A percentile compares a stretch with the other conserved stretches of the same genome.
phyloP scores from a whole-genome alignment of 2,329 filamentous ascomycete genomes.

The Diplodia sapinea region DNA sequence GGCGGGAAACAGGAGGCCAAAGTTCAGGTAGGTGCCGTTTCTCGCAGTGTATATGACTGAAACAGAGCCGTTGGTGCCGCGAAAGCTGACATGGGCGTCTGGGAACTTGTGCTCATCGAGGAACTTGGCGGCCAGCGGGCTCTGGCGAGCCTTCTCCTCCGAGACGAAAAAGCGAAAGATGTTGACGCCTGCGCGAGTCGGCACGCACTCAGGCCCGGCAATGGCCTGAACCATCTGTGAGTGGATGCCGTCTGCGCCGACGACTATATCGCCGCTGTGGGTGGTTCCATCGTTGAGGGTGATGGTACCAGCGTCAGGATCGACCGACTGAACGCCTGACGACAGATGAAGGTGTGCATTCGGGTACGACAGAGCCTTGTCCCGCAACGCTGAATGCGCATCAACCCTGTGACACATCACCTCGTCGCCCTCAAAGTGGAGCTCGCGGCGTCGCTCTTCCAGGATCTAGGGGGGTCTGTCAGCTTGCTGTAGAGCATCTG shows the following conservation, averaged over 20 bases:
- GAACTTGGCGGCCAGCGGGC: conserved; percentile 11
- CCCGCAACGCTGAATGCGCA: conserved; percentile 10
- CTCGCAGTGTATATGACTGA: conserved; percentile 22
- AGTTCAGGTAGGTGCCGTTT: conserved; percentile 17
- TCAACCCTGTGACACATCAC: conserved; percentile 26
- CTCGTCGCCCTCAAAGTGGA: conserved; percentile 20
- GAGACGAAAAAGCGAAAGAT: conserved; percentile 25
- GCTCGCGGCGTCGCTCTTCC: conserved; percentile 17
- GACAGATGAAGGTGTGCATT: conserved; percentile 20
- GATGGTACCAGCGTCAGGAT: conserved; percentile 17
- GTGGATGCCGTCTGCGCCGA: conserved; percentile 26
- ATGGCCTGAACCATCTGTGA: conserved; percentile 25
- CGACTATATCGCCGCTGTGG: conserved; percentile 9
- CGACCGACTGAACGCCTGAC: conserved; percentile 7
- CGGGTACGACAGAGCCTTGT: conserved; percentile 19
- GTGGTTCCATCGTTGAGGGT: conserved; percentile 5
- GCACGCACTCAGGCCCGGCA: conserved; percentile 17
- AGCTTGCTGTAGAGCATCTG: not conserved
- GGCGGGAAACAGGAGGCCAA: conserved; percentile 22
- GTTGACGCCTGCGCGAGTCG: conserved; percentile 16
- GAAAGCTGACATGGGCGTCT: conserved; percentile 7
- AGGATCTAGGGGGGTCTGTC: not conserved
- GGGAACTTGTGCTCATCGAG: conserved; percentile 6
- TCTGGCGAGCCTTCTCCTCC: conserved; percentile 16
- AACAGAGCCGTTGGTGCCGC: conserved; percentile 14